Base-by-base conservation (phyloP, 1,139 yeast species). In the Suhomyces taliae region DNA sequence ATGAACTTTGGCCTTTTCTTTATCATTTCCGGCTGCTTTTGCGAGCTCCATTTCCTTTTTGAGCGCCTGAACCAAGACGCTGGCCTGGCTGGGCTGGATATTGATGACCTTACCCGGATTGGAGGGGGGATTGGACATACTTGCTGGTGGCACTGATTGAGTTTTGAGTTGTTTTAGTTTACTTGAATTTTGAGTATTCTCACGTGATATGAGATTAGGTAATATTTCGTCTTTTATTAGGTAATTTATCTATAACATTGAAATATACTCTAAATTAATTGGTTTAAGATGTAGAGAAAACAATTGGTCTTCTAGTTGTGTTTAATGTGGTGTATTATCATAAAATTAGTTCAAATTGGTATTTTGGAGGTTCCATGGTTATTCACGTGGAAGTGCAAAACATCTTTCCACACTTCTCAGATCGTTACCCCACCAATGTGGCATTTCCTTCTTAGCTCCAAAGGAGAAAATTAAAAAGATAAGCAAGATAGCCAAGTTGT, bases 1-100 rank as follows among this genome's bases (percentile, higher is more conserved):
- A 58, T 86, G 89, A 53, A 78, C 82, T 59, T 80, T 81, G 8
- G 93, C 93, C 53, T 79, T 83, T 1, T 81, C 84, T 9, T 87
- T 79, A 42, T 82, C 84, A 36, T 60, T 59, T 14, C 73, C 74
- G 2, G 77, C 74, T 4, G 74, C 73, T 55, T 79, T 79, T 1
- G 90, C 95, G 49, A 80, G 79, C 34, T 79, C 81, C 48, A 83
- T 76, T 57, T 85, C 90, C 40, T 77, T 72, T 49, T 79, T 83
- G 55, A 85, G 82, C 27, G 72, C 76, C 52, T 70, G 76, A 7
- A 86, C 78, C 50, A 89, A 70, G 60, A 82, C 84, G 39, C 83
- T 81, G 42, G 84, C 81, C 57, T 83, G 88, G 37, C 70, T 70
- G 11, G 81, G 83, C 54, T 78, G 81, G 42, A 77, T 69, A 39